These are phyloP conservation scores for Cladosporium cucumerinum DNA, from an alignment of 2,329 filamentous ascomycete genomes.

Conservation along the genomic window DNA sequence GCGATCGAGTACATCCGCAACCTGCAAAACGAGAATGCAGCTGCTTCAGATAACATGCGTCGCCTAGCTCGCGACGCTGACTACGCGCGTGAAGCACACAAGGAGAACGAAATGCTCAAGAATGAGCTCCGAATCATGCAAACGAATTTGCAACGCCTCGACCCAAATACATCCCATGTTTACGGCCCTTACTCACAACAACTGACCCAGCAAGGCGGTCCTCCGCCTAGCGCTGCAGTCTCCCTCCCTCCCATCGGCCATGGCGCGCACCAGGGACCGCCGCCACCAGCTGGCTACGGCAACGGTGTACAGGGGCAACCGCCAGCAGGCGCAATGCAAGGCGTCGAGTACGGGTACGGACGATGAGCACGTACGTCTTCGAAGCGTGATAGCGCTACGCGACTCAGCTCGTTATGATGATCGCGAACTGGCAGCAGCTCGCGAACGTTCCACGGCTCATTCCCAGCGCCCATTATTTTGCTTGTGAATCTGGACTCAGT, in stretches of 20 bases:
- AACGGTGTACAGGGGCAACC: constrained; percentile 32
- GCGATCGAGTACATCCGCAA: constrained; percentile 50
- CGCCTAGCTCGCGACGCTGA: constrained; percentile 45
- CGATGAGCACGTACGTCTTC: background rate
- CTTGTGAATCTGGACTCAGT: background rate
- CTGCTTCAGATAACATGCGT: constrained; percentile 40
- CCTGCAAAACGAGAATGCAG: constrained; percentile 31
- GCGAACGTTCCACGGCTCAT: background rate
- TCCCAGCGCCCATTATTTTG: background rate
- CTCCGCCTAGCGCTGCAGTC: constrained; percentile 24
- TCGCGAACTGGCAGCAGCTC: background rate
- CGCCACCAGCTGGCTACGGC: constrained; percentile 29
- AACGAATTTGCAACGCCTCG: constrained; percentile 44
- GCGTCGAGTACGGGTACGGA: constrained; percentile 43
- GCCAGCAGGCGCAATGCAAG: constrained; percentile 45
- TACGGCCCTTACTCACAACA: constrained; percentile 46
- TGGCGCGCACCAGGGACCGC: constrained; percentile 17
- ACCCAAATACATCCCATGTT: constrained; percentile 46
- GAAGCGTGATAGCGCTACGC: background rate
- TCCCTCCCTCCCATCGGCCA: constrained; percentile 38
- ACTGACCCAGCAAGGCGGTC: constrained; percentile 40
- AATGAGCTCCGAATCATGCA: constrained; percentile 47
- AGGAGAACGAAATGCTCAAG: constrained; percentile 47
- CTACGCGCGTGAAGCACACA: constrained; percentile 42
- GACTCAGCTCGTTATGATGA: background rate